A percentile compares a stretch with the other conserved stretches of the same genome.
These are phyloP conservation scores for Gynochthodes officinalis DNA, from an alignment of 257 asterid species.

Conservation along the genomic window DNA sequence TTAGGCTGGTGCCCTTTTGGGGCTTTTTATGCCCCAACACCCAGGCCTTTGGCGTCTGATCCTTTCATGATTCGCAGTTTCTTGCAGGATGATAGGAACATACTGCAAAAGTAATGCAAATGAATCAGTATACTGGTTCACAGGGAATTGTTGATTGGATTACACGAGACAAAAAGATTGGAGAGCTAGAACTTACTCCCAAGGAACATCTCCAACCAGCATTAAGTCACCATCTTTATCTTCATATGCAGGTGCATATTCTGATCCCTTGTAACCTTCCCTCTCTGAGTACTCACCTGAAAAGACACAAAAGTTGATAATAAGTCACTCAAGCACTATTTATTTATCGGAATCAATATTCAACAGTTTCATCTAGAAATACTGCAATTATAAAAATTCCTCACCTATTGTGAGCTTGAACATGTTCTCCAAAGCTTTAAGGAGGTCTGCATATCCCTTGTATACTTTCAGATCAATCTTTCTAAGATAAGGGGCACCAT, in stretches of 20 bases:
- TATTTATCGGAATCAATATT: neutral
- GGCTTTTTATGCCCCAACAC: constrained; percentile 38
- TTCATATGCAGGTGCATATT: constrained; percentile 87
- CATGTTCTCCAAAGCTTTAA: constrained; percentile 64
- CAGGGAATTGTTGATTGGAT: neutral
- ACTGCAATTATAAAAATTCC: neutral
- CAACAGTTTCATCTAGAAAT: neutral
- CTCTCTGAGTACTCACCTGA: constrained; percentile 79
- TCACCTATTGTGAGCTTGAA: constrained; percentile 75
- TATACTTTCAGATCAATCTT: constrained; percentile 69
- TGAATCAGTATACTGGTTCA: constrained; percentile 13
- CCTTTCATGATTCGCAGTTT: constrained; percentile 81
- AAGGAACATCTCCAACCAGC: constrained; percentile 96
- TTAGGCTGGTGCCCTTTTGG: neutral
- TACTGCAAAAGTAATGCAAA: constrained; percentile 39
- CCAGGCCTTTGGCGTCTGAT: constrained; percentile 71
- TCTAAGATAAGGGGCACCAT: constrained; percentile 82
- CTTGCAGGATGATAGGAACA: constrained; percentile 76
- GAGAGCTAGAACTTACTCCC: constrained; percentile 46
- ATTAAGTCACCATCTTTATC: constrained; percentile 90
- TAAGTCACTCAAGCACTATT: neutral
- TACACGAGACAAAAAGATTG: neutral
- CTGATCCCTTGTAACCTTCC: constrained; percentile 86
- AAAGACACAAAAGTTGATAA: neutral
- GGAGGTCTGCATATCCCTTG: constrained; percentile 50